Conservation (phyloP, 2,329 filamentous ascomycete species). For the Biscogniauxia mediterranea region DNA sequence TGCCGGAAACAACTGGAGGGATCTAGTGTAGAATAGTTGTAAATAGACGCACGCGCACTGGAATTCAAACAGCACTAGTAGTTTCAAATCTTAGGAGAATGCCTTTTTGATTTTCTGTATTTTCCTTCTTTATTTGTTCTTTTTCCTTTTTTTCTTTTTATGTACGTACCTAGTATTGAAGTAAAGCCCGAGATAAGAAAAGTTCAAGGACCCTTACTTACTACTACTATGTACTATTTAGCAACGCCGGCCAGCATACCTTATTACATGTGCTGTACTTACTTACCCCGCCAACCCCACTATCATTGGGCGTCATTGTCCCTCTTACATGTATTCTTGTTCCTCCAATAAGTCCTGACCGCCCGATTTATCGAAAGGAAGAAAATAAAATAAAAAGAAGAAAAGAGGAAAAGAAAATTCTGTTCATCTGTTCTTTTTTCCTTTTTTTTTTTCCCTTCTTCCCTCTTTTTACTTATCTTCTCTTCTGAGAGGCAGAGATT, state of each 20-base stretch:
- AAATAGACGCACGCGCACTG: neutral
- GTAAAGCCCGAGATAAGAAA: too few species aligned
- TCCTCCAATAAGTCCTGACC: conserved; percentile 1
- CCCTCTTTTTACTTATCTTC: too few species aligned
- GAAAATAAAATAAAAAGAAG: neutral
- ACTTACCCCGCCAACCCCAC: conserved; percentile 21
- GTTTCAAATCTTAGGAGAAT: neutral
- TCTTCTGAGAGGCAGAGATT: too few species aligned
- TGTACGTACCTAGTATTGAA: too few species aligned
- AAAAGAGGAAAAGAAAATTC: too few species aligned
- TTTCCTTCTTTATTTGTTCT: too few species aligned
- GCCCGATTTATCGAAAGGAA: conserved; percentile 4
- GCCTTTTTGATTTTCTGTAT: neutral
- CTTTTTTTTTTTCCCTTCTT: neutral
- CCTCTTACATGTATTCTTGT: neutral
- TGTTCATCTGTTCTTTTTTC: too few species aligned
- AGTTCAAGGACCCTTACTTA: too few species aligned
- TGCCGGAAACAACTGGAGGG: neutral
- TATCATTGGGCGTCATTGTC: conserved; percentile 20
- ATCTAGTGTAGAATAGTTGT: neutral
- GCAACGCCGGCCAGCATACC: too few species aligned
- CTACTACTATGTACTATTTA: too few species aligned
- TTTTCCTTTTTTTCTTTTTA: too few species aligned
- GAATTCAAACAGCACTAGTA: neutral
- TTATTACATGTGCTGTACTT: neutral